Percentiles rank a stretch among this genome's conserved stretches.
Evolutionary conservation across 306 rosid species (phyloP).

Genomic region (Ormosia emarginata): DNA sequence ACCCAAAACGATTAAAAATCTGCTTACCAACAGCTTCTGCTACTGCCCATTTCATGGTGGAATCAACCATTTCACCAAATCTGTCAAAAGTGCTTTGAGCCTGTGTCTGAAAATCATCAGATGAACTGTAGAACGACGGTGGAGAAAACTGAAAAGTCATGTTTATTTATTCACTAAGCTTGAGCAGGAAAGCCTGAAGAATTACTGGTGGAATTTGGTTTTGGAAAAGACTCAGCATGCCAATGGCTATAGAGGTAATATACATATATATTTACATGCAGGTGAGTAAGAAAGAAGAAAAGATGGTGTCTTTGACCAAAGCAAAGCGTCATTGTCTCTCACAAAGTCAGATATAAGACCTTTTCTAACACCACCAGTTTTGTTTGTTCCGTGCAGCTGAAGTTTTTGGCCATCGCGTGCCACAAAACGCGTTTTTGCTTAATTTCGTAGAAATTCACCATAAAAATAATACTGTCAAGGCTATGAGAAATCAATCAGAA

Average conservation of each 20-base stretch:
- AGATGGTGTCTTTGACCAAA: neutral
- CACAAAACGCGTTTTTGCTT: slow-evolving; percentile 16
- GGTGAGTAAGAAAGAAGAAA: neutral
- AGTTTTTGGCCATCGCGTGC: neutral
- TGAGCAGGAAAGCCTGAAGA: neutral
- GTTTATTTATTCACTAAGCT: neutral
- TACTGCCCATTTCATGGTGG: slow-evolving; percentile 37
- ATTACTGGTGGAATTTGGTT: neutral
- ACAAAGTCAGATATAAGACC: neutral
- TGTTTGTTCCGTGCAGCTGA: too few species aligned
- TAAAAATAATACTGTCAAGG: neutral
- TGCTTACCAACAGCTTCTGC: slow-evolving; percentile 16
- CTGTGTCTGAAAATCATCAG: neutral
- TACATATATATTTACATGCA: neutral
- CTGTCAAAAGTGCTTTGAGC: neutral
- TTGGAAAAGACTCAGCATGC: neutral
- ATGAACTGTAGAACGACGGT: neutral
- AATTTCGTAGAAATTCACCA: neutral
- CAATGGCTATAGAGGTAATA: neutral
- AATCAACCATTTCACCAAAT: neutral
- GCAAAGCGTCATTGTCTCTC: neutral
- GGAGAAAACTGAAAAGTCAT: slow-evolving; percentile 21
- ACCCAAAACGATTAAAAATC: neutral
- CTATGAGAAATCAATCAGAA: neutral
- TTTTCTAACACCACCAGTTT: too few species aligned